Base-by-base conservation (phyloP, 768 basidiomycete genomes). In the Russula dissimulans region DNA sequence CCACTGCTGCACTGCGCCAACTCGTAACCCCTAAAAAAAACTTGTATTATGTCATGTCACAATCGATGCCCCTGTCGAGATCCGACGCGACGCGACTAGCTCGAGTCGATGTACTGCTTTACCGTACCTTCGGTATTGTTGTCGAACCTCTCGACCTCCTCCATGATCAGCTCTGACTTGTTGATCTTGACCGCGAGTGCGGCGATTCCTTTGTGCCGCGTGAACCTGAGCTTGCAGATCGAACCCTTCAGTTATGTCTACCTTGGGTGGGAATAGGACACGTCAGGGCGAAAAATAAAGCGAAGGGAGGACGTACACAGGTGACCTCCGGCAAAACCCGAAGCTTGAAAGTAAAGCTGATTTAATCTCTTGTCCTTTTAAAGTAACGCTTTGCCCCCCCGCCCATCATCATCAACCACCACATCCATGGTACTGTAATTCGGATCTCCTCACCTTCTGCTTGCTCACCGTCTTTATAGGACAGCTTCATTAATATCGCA, bases 111-210 rank as follows among this genome's bases (percentile, higher is more conserved):
- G 5, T n/a, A n/a, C n/a, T n/a, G n/a, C n/a, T 9, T 4, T 36
- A 9, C 34, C 34, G 34, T 9, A 36, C 34, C 12, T 7, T 15
- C 9, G 9, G 4, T 65, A 91, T 93, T 85, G 61, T 82, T 74
- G 68, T 87, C 85, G 65, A 90, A 85, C 69, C 86, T 83, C 56
- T 92, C 89, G 36, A 85, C 87, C 67, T 91, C 86, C 69, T 88
- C 86, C 86, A 97, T 87, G 65, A 83, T 69, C 59, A 95, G 79
- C 67, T 84, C 78, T 42, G 77, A 72, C 77, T 90, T 94, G 79
- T 94, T 87, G 74, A 95, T 91, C 82, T 94, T 95, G 73, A 95
- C 84, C 66, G 91, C 75, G 56, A 95, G 77, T 14, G 91, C 92
- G 29, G 90, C 86, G 66, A 79, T 86, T 41, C 85, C 72, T 46